Evolutionary conservation across 2,329 filamentous ascomycete species (phyloP).

Genomic region (Colletotrichum shisoi): DNA sequence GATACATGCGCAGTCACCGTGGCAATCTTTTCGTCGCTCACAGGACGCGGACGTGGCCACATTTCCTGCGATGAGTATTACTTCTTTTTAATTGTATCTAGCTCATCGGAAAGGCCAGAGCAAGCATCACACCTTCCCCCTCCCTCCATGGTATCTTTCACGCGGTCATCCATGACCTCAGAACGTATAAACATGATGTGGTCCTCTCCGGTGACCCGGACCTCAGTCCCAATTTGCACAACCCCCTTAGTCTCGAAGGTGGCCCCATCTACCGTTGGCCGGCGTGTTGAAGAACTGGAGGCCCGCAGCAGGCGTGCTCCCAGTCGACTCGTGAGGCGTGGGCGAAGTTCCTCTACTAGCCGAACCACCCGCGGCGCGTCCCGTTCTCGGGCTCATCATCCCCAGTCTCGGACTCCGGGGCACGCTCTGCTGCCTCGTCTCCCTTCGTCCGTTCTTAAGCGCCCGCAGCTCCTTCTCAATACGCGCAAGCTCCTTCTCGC

Average conservation of each 20-base stretch:
- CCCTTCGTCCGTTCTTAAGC: conserved; percentile 60
- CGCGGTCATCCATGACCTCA: background rate
- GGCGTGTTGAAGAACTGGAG: conserved; percentile 52
- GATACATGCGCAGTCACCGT: background rate
- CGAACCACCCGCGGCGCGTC: conserved; percentile 46
- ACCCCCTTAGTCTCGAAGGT: conserved; percentile 52
- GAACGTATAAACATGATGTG: background rate
- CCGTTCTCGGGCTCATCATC: conserved; percentile 60
- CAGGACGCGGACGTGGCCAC: too few species aligned
- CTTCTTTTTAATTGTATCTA: conserved; percentile 10
- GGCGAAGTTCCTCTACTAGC: conserved; percentile 62
- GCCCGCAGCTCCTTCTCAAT: conserved; percentile 58
- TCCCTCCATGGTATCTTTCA: conserved; percentile 15
- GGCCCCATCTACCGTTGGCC: conserved; percentile 54
- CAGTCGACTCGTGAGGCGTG: conserved; percentile 47
- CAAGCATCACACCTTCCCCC: background rate
- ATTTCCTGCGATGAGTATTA: background rate
- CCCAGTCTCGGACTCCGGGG: conserved; percentile 65
- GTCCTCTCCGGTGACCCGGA: background rate
- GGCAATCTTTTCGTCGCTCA: background rate
- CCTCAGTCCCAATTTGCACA: background rate
- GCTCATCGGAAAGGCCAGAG: conserved; percentile 1
- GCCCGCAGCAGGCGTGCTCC: conserved; percentile 47
- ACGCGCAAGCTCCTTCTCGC: conserved; percentile 60
- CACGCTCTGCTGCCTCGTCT: conserved; percentile 65